Conservation (phyloP, 192 early-diverging fungal genomes). For the Mortierella alpina region DNA sequence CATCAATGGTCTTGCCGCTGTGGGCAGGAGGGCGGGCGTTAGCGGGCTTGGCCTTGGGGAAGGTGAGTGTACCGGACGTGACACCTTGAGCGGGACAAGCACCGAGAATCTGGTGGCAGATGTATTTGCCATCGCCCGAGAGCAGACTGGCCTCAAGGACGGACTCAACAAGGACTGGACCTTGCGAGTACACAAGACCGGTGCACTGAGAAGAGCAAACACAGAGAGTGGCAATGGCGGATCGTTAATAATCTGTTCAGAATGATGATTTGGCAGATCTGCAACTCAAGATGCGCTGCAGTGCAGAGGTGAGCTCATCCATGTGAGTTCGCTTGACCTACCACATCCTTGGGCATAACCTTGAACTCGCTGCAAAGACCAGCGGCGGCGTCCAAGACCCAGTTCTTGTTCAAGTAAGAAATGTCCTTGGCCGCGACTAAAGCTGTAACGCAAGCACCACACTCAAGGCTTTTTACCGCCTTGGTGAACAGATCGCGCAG, state of each 20-base stretch:
- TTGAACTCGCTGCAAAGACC: conserved; percentile 50
- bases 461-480: conserved; percentile 43
- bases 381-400: conserved; percentile 46
- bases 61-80: conserved; percentile 42
- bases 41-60: conserved; percentile 59
- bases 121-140: conserved; percentile 56
- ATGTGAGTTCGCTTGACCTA: conserved; percentile 24
- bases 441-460: conserved; percentile 58
- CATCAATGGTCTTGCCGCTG: conserved; percentile 45
- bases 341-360: conserved; percentile 53
- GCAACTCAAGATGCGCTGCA: too few relatives aligned
- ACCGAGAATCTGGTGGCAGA: conserved; percentile 56
- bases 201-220: conserved; percentile 48
- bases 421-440: conserved; percentile 57
- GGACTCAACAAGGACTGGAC: conserved; percentile 54
- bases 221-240: conserved; percentile 1
- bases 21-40: conserved; percentile 29
- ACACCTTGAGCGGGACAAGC: conserved; percentile 58
- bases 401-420: conserved; percentile 55
- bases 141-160: conserved; percentile 45
- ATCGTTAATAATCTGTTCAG: neutral
- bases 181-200: conserved; percentile 61
- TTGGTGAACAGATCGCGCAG: conserved; percentile 33
- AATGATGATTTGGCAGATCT: conserved; percentile 5
- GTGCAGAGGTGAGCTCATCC: neutral